phyloP scores from a whole-genome alignment of 371 early-diverging fungal species.

The Lichtheimia ramosa region DNA sequence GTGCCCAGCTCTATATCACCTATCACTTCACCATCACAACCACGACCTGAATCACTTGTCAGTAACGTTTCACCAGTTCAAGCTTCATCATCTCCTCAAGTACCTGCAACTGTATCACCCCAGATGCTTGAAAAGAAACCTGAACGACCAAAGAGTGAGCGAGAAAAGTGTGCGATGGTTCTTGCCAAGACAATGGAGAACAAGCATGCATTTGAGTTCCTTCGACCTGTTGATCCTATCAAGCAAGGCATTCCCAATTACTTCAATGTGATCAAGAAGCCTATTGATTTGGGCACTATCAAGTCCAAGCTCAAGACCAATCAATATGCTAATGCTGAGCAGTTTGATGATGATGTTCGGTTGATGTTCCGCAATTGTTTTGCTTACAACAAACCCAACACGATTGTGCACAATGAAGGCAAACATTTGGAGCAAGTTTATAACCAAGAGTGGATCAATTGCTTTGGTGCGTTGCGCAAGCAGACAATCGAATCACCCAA shows the following conservation, averaged over 20 bases:
- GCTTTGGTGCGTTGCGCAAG: slow-evolving; percentile 33
- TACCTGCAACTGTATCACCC: slow-evolving; percentile 1
- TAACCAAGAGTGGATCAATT: slow-evolving; percentile 47
- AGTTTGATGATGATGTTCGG: slow-evolving; percentile 52
- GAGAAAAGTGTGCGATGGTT: slow-evolving; percentile 31
- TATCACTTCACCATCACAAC: background rate
- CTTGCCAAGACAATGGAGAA: slow-evolving; percentile 33
- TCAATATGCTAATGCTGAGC: slow-evolving; percentile 40
- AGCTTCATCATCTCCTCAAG: background rate
- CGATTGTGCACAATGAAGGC: slow-evolving; percentile 78
- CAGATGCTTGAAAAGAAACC: slow-evolving; percentile 6
- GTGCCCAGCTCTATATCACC: background rate
- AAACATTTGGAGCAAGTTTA: slow-evolving; percentile 61
- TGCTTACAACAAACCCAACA: slow-evolving; percentile 76
- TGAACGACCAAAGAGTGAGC: slow-evolving; percentile 16
- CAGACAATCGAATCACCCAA: background rate
- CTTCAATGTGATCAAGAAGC: slow-evolving; percentile 82
- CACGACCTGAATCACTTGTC: background rate
- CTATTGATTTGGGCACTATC: slow-evolving; percentile 98
- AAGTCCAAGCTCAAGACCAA: slow-evolving; percentile 63
- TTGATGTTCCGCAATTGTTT: slow-evolving; percentile 58
- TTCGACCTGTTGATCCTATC: slow-evolving; percentile 51
- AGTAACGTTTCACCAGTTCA: background rate
- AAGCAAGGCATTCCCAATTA: slow-evolving; percentile 65
- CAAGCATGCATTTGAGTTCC: slow-evolving; percentile 41